A percentile compares a stretch with the other conserved stretches of the same genome.
Conservation (phyloP, 768 basidiomycete genomes). For the Podaxis sp. region DNA sequence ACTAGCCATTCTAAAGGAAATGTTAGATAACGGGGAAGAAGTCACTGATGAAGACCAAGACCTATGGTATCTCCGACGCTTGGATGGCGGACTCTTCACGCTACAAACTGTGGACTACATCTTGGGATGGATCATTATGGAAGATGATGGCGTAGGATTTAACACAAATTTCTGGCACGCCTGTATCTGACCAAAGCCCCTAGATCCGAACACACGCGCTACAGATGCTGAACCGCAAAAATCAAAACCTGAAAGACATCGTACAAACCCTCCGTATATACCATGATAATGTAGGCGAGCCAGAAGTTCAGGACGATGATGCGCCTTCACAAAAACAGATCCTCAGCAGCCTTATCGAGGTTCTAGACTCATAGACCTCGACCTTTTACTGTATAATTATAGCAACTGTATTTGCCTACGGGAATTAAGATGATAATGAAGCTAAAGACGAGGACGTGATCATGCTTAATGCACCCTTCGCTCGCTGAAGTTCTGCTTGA, state of each 20-base stretch:
- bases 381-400: background rate
- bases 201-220: slow-evolving; percentile 78
- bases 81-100: slow-evolving; percentile 86
- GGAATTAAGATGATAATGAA: slow-evolving; percentile 11
- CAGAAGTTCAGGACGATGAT: slow-evolving; percentile 30
- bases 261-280: slow-evolving; percentile 69
- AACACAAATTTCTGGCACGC: background rate
- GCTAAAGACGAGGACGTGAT: slow-evolving; percentile 58
- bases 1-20: slow-evolving; percentile 38
- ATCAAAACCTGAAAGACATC: slow-evolving; percentile 68
- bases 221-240: slow-evolving; percentile 75
- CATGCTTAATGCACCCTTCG: slow-evolving; percentile 91
- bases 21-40: slow-evolving; percentile 55
- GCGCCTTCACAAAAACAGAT: slow-evolving; percentile 63
- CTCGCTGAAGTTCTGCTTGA: slow-evolving; percentile 79
- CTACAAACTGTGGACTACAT: slow-evolving; percentile 94
- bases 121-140: slow-evolving; percentile 93
- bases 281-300: slow-evolving; percentile 68
- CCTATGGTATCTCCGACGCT: slow-evolving; percentile 76
- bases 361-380: slow-evolving; percentile 38
- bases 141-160: slow-evolving; percentile 88
- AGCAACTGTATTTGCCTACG: background rate
- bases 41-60: slow-evolving; percentile 65
- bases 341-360: slow-evolving; percentile 62
- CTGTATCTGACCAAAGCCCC: background rate